Base-by-base conservation (phyloP, 192 early-diverging fungal genomes). In the Backusella luteola region DNA sequence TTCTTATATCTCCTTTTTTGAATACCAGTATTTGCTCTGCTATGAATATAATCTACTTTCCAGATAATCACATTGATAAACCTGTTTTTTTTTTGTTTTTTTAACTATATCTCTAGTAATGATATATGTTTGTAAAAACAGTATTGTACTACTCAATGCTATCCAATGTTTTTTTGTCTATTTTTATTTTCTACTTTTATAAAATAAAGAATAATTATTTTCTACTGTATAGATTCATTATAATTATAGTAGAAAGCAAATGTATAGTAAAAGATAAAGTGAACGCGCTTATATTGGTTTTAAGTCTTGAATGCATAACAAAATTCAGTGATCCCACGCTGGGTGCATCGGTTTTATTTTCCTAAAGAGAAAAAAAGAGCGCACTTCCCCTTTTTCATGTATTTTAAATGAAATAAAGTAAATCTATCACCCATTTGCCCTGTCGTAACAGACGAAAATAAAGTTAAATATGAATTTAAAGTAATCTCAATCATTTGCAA, bases 1-100 rank as follows among this genome's bases (percentile, higher is more conserved):
- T 63, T 63, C 26, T 12, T 63, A 63, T 63, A 63, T 63, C 56
- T 63, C 56, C 56, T 63, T 63, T 63, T 63, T 63, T 63, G 56
- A 63, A 29, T 59, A 63, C 2, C 8, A 63, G 23, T 29, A 26
- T 11, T 26, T 63, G 3, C 26, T 59, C 56, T 49, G 11, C 56
- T 59, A 59, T 9, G 11, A 59, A 59, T 59, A 53, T 26, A 59
- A 21, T 26, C 12, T 23, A 56, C 8, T 56, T 23, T 56, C 52
- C 19, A 26, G 21, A 59, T 59, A 59, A 59, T 12, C 9, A 59
- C 21, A 59, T 23, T 11, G 26, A 59, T 59, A 59, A 59, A 59
- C n/a, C 56, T 59, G 23, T 1, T 59, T 59, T 12, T 23, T 26
- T 21, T 21, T 21, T 44, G n/a, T 53, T 12, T 23, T 26, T 26